A percentile compares a stretch with the other conserved stretches of the same genome.
Evolutionary conservation across 1,284 basidiomycete species (phyloP).

Genomic region (Golubevia sp.): DNA sequence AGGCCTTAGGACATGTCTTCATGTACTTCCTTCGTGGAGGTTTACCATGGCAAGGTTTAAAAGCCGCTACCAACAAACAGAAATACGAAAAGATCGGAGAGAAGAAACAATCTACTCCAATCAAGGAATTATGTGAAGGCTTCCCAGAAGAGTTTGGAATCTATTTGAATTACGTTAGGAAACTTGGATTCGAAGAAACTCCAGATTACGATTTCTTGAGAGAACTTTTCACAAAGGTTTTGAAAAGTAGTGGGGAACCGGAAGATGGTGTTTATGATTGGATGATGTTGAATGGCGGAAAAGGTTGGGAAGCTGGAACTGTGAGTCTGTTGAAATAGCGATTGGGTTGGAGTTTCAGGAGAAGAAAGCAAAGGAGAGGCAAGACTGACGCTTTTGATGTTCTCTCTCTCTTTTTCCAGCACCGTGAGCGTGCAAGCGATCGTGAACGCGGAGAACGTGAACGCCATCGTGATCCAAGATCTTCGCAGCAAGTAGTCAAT

Average conservation of each 20-base stretch:
- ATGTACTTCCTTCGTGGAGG: slow-evolving; percentile 94
- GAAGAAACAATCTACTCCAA: slow-evolving; percentile 95
- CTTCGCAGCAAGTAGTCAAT: slow-evolving; percentile 22
- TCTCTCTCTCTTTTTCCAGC: neutral
- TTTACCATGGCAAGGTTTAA: slow-evolving; percentile 93
- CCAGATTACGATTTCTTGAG: slow-evolving; percentile 95
- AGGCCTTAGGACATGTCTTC: slow-evolving; percentile 93
- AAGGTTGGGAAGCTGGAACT: slow-evolving; percentile 88
- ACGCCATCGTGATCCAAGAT: too few relatives aligned
- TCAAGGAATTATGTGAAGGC: slow-evolving; percentile 89
- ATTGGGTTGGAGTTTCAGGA: slow-evolving; percentile 55
- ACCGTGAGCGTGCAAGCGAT: neutral
- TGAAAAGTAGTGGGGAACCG: slow-evolving; percentile 83
- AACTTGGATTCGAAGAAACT: slow-evolving; percentile 88
- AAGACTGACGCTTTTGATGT: slow-evolving; percentile 11
- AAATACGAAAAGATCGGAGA: slow-evolving; percentile 99
- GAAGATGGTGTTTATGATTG: slow-evolving; percentile 90
- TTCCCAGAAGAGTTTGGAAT: slow-evolving; percentile 92
- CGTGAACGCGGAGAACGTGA: slow-evolving; percentile 47
- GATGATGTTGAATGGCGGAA: slow-evolving; percentile 85
- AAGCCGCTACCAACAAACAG: slow-evolving; percentile 95
- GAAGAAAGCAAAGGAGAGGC: neutral
- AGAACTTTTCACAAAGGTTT: slow-evolving; percentile 85
- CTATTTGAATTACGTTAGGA: slow-evolving; percentile 84
- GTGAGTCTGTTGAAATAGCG: slow-evolving; percentile 65